Base-by-base conservation (phyloP, 495 filamentous ascomycete genomes). In the Lentithecium fluviatile region DNA sequence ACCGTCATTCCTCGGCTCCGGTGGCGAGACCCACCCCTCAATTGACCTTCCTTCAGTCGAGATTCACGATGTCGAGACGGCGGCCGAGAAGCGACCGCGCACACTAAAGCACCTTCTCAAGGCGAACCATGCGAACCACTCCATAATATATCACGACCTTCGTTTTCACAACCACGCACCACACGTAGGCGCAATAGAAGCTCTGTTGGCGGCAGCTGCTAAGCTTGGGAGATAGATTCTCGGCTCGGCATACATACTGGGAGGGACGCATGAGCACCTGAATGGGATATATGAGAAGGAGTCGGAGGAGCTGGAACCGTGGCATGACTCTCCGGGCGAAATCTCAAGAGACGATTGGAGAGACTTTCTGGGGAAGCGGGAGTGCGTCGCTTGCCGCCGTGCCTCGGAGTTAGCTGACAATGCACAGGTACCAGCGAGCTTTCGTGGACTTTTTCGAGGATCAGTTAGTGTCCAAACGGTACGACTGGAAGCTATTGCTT, bases 391-490 rank as follows among this genome's bases (percentile, higher is more conserved):
- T 4, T 10, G 34, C 50, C 13, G 25, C 50, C 15, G 42, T 20
- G 55, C 25, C 10, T 32, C 10, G 29, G 26, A 13, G 24, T n/a
- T 1, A 8, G 32, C 38, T 60, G 34, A 60, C 42, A 15, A 0
- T 10, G 1, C 23, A 15, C 42, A 87, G 84, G 55, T 95, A 95
- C 70, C 88, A 99, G 70, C 80, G 95, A 26, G 91, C 93, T 3
- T 97, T 85, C 69, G 76, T 97, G 19, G 89, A 97, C 70, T 95
- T 91, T 67, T 97, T 94, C 67, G 92, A 96, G 69, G 92, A 97
- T 71, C 80, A 88, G 59, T 74, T 97, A 43, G 90, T 87, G 6
- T 80, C 80, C 26, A 78, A 85, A 53, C 79, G 81, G 37, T 97
- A 96, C 73, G 82, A 94, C 71, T 97, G 92, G 92, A 90, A 87